phyloP scores from a whole-genome alignment of 768 basidiomycete species.

The Tylopilus vinaceipallidus region DNA sequence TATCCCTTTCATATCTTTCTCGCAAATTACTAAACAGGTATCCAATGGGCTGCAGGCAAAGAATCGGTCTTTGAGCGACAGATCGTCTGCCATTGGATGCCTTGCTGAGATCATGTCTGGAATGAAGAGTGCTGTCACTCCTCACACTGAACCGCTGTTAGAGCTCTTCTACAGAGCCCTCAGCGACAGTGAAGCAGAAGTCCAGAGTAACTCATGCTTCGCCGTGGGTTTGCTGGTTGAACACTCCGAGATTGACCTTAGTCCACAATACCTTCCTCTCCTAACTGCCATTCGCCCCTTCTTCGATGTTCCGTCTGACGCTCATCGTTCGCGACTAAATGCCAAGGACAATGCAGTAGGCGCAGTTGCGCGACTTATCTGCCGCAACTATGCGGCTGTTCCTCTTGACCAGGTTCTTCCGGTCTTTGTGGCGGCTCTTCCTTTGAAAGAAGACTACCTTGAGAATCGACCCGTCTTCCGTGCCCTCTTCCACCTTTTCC shows the following conservation, averaged over 20 bases:
- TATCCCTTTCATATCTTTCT: conserved; percentile 8
- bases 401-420: conserved; percentile 92
- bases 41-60: conserved; percentile 54
- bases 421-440: conserved; percentile 76
- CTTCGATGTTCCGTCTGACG: conserved; percentile 64
- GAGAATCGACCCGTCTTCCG: conserved; percentile 91
- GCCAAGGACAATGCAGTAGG: conserved; percentile 98
- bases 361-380: conserved; percentile 84
- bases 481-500: conserved; percentile 86
- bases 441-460: conserved; percentile 82
- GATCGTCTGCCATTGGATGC: conserved; percentile 89
- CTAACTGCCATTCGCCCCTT: conserved; percentile 79
- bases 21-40: background rate
- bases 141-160: conserved; percentile 76
- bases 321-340: conserved; percentile 67
- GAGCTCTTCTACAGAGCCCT: conserved; percentile 85
- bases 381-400: conserved; percentile 71
- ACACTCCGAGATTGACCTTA: conserved; percentile 78
- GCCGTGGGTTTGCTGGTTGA: conserved; percentile 90
- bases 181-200: conserved; percentile 83
- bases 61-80: conserved; percentile 84
- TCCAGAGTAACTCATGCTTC: conserved; percentile 95
- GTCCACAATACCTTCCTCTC: conserved; percentile 74
- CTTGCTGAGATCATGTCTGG: conserved; percentile 95
- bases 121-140: conserved; percentile 83